Base-by-base conservation (phyloP, 257 asterid genomes). In the Avicennia marina region DNA sequence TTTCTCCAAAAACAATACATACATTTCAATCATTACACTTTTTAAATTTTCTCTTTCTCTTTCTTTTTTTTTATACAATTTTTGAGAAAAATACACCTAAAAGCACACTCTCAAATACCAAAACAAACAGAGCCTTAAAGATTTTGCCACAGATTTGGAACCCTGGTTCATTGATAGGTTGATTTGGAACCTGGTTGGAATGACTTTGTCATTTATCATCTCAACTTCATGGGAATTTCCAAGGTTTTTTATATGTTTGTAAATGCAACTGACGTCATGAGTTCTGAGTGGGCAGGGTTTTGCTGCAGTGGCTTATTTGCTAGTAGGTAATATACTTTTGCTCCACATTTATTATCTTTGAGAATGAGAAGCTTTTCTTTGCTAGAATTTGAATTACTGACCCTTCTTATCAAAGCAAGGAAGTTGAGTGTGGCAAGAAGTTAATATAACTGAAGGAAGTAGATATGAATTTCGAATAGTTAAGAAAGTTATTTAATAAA, bases 291-390 rank as follows among this genome's bases (percentile, higher is more conserved):
- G 33, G 60, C 87, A 86, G 93, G 95, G 82, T 29, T 33, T 72
- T 18, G 50, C 60, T 64, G 88, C 85, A 22, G 78, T 79, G 21
- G 68, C 81, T 63, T 87, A 72, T 57, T 78, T 83, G 2, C 42
- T 80, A 32, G 11, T 53, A 73, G 95, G 95, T 87, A 71, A 69
- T 60, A 40, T 25, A 22, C 15, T 49, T 54, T 53, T 57, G 20
- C 55, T 46, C 27, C 7, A 18, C 15, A 12, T 33, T 36, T 51
- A 54, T 48, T 21, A 52, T 53, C 27, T 34, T 38, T 58, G 26
- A 42, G 12, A 36, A 17, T 18, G 24, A 36, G 15, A 43, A 48
- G 29, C 38, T 38, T 10, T 44, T 17, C 16, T 13, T 12, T 29
- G 3, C 33, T 34, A 10, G 12, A 34, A 2, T 34, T 34, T 11